Base-by-base conservation (phyloP, 1,284 basidiomycete genomes). In the Apiotrichum brassicae region DNA sequence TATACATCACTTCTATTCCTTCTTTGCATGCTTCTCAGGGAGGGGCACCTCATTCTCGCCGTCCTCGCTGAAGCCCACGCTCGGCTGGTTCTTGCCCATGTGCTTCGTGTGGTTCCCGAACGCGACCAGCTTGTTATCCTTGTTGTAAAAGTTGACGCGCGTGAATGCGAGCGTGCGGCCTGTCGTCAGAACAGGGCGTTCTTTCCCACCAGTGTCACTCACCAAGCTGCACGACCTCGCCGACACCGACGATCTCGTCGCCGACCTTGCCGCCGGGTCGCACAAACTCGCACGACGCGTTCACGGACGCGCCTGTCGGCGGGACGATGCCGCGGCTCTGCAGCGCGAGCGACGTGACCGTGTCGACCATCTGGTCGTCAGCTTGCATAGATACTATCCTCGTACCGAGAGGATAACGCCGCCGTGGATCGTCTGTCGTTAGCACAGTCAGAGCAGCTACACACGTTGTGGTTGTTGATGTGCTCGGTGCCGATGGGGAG, bases 101-200 rank as follows among this genome's bases (percentile, higher is more conserved):
- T 66, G 62, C 54, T 74, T 74, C 19, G 72, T 74, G 59, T 74
- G 72, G 36, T 56, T 61, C 12, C 71, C 72, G 51, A 64, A 71
- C 5, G 72, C 72, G n/a, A 72, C 64, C 13, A 73, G 44, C 53
- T 67, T 66, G 26, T 61, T 54, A n/a, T 64, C 54, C 20, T 53
- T 35, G 26, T 61, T 59, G 51, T 60, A 69, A 48, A 71, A 71
- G 25, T 60, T 62, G 46, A 70, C 64, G 45, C 64, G 49, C 5
- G 69, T 70, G 43, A 61, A 66, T 3, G 69, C 66, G 26, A 70
- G 56, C 12, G 64, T 66, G 26, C 57, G 57, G 28, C 68, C 67
- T 66, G 47, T 6, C 16, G 43, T 48, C 22, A 51, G 33, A 16
- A 13, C 11, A n/a, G n/a, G n/a, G n/a, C n/a, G 8, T 30, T 14